Base-by-base conservation (phyloP, 2,329 filamentous ascomycete species). In the Apiospora saccharicola region DNA sequence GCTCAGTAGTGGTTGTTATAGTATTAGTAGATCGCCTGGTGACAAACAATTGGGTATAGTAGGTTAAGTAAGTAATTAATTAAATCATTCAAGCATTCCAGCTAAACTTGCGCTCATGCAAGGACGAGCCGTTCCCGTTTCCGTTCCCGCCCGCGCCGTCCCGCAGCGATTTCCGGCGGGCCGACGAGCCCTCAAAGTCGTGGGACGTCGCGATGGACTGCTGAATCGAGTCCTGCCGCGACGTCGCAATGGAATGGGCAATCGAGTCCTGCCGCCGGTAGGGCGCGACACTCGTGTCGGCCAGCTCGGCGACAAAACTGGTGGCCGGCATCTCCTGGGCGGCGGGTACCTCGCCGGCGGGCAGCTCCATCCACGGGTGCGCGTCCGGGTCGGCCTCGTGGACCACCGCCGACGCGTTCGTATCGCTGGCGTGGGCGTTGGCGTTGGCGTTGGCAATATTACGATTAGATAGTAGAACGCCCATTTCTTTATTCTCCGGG, bases 111-210 rank as follows among this genome's bases (percentile, higher is more conserved):
- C 46, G 46, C 22, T 22, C 46, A 49, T 49, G 46, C 12, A 16
- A 14, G 7, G n/a, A n/a, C 6, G 46, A 49, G 46, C 46, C 46
- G 12, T 14, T 14, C 26, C 26, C 26, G 46, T 22, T 14, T 14
- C 46, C 46, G 12, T 14, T 14, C 26, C 26, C 26, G 46, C 46
- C 44, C 44, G 13, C 46, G 46, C 46, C 46, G 46, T 67, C 61
- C 24, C 67, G 67, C 10, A 46, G 67, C 67, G 67, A 47, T 68
- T 68, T 68, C 14, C 67, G 14, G 24, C 67, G 67, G 14, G 43
- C 67, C 8, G 43, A 34, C 67, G 24, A 68, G 24, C 43, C 67
- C 24, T 47, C 67, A 2, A 68, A 14, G 43, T 68, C 67, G 14
- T 68, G 12, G 6, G 67, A 37, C 7, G 43, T 68, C 2, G 41